These are phyloP conservation scores for Penicillium sp. DNA, from an alignment of 2,329 filamentous ascomycete species.

Conservation along the genomic window DNA sequence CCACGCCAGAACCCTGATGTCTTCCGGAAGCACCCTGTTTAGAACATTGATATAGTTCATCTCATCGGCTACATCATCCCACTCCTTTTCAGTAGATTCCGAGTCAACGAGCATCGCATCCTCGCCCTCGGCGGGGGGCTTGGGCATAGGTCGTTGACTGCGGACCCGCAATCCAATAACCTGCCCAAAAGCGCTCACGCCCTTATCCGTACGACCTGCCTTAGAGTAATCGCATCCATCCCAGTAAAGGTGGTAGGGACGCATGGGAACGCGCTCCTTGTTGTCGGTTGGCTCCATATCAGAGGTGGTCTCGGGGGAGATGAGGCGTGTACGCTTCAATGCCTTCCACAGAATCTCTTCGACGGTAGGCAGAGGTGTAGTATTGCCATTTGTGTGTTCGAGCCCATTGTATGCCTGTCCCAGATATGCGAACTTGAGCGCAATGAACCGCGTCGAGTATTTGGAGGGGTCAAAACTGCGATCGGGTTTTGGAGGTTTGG, in stretches of 20 bases:
- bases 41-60: constrained; percentile 78
- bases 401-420: constrained; percentile 90
- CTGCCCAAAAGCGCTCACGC: constrained; percentile 95
- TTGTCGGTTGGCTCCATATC: constrained; percentile 40
- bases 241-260: constrained; percentile 63
- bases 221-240: constrained; percentile 88
- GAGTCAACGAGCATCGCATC: constrained; percentile 32
- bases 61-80: constrained; percentile 74
- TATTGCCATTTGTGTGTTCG: constrained; percentile 74
- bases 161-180: constrained; percentile 81
- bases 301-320: constrained; percentile 62
- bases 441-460: constrained; percentile 80
- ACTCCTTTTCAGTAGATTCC: constrained; percentile 41
- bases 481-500: constrained; percentile 8
- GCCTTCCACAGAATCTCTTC: constrained; percentile 95
- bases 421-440: constrained; percentile 89
- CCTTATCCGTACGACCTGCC: constrained; percentile 87
- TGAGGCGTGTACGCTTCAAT: constrained; percentile 74
- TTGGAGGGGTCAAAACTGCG: constrained; percentile 71
- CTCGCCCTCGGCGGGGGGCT: constrained; percentile 15
- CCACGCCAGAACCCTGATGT: constrained; percentile 91
- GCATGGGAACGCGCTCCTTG: constrained; percentile 40
- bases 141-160: constrained; percentile 65
- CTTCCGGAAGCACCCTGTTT: constrained; percentile 81
- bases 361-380: constrained; percentile 71